Evolutionary conservation across 306 rosid species (phyloP), one percentile per base, ranked within the genome.

Genomic region (Sesbania bispinosa): DNA sequence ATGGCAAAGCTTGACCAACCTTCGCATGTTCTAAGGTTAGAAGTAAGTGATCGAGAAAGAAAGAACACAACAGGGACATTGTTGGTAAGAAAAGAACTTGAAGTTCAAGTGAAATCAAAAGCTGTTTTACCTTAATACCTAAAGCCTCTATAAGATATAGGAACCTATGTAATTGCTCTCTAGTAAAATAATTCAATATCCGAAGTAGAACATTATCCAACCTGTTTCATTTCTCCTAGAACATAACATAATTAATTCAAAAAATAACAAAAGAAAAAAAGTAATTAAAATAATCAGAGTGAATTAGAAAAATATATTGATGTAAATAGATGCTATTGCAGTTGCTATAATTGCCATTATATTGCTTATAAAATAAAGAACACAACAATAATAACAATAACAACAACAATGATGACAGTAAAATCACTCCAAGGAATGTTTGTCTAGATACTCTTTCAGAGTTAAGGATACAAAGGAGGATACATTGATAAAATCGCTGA

Each of bases 391-490:
- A 52, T 27, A 26, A 39, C 27, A 60, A 21, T 8, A 53, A n/a
- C 20, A 27, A 24, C 2, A 61, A 20, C 32, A 20, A 4, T 2
- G 20, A 7, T 7, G 26, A 57, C 8, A 39, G 58, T 48, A 24
- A 62, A 67, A 75, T 33, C 41, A n/a, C 29, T 32, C 53, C 43
- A 33, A 60, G 10, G 39, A 59, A 75, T 65, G 50, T 51, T 60
- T 38, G 38, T 73, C 35, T 42, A 73, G 59, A 29, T 5, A 67
- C 54, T 45, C 55, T 39, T 68, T 67, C 79, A 87, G 26, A 59
- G 65, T 64, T 73, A 86, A 89, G 93, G 99, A 94, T 91, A 94
- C 96, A 89, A 81, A 78, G 86, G 81, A 87, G 99, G 97, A 94
- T 94, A 94, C 95, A 80, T 74, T 71, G 83, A 77, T 69, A 82